A percentile compares a stretch with the other conserved stretches of the same genome.
Evolutionary conservation across 1,139 yeast genomes (phyloP).

Genomic region (Pichia sp.): DNA sequence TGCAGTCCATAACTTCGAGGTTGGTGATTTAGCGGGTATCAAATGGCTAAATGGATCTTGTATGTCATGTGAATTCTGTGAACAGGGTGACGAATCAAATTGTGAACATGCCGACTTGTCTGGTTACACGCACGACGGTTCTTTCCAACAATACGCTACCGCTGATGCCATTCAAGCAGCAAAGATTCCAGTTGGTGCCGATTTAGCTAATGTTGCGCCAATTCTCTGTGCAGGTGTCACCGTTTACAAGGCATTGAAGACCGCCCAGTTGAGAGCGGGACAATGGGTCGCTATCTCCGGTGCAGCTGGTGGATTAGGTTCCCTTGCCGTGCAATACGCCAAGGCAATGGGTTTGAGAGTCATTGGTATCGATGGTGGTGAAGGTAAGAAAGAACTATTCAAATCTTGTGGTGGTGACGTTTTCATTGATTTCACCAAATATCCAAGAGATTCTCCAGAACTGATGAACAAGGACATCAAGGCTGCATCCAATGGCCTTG

Average conservation of each 20-base stretch:
- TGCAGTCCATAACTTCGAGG: constrained; percentile 59
- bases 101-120: constrained; percentile 63
- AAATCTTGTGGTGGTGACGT: constrained; percentile 61
- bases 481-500: constrained; percentile 55
- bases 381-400: constrained; percentile 50
- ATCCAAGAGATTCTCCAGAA: constrained; percentile 28
- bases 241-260: constrained; percentile 75
- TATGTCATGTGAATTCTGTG: constrained; percentile 67
- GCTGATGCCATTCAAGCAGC: constrained; percentile 89
- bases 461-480: constrained; percentile 45
- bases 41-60: constrained; percentile 71
- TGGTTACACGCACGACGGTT: constrained; percentile 77
- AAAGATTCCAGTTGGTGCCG: constrained; percentile 59
- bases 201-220: constrained; percentile 71
- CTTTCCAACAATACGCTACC: constrained; percentile 79
- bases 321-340: constrained; percentile 75
- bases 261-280: constrained; percentile 59
- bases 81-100: constrained; percentile 59
- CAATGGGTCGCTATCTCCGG: constrained; percentile 79
- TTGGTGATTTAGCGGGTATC: constrained; percentile 75
- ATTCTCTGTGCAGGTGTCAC: constrained; percentile 81
- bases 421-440: constrained; percentile 52
- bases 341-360: constrained; percentile 78
- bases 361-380: constrained; percentile 71
- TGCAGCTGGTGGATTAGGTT: constrained; percentile 83